A percentile compares a stretch with the other conserved stretches of the same genome.
phyloP scores from a whole-genome alignment of 179 eudicot genomes.

The Silene coronaria region DNA sequence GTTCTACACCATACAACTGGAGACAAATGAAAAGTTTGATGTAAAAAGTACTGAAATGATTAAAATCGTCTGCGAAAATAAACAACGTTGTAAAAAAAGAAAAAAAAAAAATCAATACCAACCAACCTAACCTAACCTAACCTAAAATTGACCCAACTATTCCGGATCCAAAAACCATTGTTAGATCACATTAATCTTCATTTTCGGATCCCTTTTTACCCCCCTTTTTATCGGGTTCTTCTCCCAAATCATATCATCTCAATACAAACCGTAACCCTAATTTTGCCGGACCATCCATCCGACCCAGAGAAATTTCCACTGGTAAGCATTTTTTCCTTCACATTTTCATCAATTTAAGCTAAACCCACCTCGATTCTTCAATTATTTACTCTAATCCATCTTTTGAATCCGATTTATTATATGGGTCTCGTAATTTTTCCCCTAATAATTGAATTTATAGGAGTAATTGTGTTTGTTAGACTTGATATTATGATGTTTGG shows the following conservation, averaged over 20 bases:
- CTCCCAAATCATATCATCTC: neutral
- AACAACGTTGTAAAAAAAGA: too few relatives aligned
- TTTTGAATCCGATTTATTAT: slow-evolving; percentile 1
- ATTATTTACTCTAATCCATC: neutral
- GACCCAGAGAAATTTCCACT: neutral
- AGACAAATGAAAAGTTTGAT: too few relatives aligned
- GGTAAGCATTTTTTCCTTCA: neutral
- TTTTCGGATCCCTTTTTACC: neutral
- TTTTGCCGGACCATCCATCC: slow-evolving; percentile 7
- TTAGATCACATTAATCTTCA: neutral
- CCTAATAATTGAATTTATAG: neutral
- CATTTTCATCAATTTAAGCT: neutral
- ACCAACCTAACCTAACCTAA: neutral
- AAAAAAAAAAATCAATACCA: too few relatives aligned
- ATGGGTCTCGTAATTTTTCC: neutral
- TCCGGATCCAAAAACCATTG: neutral
- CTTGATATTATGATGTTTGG: neutral
- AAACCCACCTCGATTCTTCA: neutral
- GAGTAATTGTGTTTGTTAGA: neutral
- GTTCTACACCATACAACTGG: too few relatives aligned
- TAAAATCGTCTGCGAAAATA: too few relatives aligned
- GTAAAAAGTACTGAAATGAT: too few relatives aligned
- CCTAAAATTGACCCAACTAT: neutral
- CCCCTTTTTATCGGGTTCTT: slow-evolving; percentile 6
- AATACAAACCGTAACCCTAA: slow-evolving; percentile 18